These are phyloP conservation scores for Monotropa hypopitys DNA, from an alignment of 179 eudicot species.

Conservation along the genomic window DNA sequence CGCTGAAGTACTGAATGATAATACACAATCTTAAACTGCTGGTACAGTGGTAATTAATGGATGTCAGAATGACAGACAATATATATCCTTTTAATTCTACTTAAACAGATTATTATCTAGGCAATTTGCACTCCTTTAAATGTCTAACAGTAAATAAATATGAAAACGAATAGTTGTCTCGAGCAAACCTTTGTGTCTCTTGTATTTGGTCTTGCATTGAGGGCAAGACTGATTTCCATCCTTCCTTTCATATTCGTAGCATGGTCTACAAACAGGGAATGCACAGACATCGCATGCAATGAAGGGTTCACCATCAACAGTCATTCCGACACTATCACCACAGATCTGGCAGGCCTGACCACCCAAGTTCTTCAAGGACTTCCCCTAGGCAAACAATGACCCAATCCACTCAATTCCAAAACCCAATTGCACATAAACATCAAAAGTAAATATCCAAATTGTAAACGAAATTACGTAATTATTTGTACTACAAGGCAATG, in stretches of 20 bases:
- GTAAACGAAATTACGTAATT: neutral
- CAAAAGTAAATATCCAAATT: neutral
- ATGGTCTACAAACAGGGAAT: conserved; percentile 63
- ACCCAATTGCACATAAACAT: neutral
- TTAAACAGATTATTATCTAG: neutral
- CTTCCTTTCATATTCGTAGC: conserved; percentile 67
- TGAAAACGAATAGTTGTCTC: neutral
- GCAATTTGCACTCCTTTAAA: neutral
- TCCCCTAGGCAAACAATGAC: conserved; percentile 25
- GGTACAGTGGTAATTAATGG: neutral
- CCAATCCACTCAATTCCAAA: conserved; percentile 5
- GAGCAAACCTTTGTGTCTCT: conserved; percentile 46
- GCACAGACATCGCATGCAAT: conserved; percentile 58
- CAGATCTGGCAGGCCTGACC: conserved; percentile 55
- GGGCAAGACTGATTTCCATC: conserved; percentile 63
- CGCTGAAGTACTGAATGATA: neutral
- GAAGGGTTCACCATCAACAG: conserved; percentile 42
- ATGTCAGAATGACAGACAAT: neutral
- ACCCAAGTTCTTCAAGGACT: conserved; percentile 31
- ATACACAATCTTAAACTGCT: neutral
- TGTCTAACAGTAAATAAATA: neutral
- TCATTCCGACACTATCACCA: conserved; percentile 40
- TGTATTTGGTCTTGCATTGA: conserved; percentile 62
- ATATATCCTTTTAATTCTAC: neutral
- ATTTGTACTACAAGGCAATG: neutral